Evolutionary conservation across 805 yeast genomes (phyloP).

Genomic region (Starmerella stigmatis): DNA sequence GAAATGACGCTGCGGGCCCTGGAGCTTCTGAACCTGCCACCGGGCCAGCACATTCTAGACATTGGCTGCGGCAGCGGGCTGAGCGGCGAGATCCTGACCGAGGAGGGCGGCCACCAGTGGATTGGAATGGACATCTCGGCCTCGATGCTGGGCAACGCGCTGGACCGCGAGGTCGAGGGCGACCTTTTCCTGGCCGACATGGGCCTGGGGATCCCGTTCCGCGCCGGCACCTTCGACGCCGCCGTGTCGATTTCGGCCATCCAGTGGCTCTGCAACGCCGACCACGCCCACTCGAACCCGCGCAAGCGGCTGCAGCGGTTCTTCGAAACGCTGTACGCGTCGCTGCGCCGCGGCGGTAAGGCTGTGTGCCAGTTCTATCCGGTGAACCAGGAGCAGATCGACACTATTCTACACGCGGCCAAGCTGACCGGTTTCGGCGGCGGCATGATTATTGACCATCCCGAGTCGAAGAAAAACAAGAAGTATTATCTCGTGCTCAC

Average conservation of each 20-base stretch:
- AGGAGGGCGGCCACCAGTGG: constrained; percentile 84
- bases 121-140: constrained; percentile 94
- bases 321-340: constrained; percentile 78
- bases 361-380: constrained; percentile 97
- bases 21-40: constrained; percentile 69
- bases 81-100: constrained; percentile 84
- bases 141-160: constrained; percentile 87
- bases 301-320: constrained; percentile 67
- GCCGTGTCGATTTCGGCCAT: constrained; percentile 91
- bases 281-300: constrained; percentile 71
- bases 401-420: constrained; percentile 69
- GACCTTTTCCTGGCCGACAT: constrained; percentile 85
- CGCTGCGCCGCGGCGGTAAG: constrained; percentile 87
- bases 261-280: constrained; percentile 98
- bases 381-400: constrained; percentile 72
- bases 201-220: constrained; percentile 87
- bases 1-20: constrained; percentile 92
- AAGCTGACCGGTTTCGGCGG: constrained; percentile 93
- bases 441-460: constrained; percentile 87
- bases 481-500: constrained; percentile 83
- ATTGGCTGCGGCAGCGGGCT: constrained; percentile 97
- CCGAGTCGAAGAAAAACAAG: constrained; percentile 82
- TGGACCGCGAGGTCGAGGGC: constrained; percentile 88
- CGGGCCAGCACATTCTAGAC: constrained; percentile 62
- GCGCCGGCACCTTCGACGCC: constrained; percentile 95